Evolutionary conservation across 805 yeast species (phyloP).

Genomic region (Vanderwaltozyma polyspora): DNA sequence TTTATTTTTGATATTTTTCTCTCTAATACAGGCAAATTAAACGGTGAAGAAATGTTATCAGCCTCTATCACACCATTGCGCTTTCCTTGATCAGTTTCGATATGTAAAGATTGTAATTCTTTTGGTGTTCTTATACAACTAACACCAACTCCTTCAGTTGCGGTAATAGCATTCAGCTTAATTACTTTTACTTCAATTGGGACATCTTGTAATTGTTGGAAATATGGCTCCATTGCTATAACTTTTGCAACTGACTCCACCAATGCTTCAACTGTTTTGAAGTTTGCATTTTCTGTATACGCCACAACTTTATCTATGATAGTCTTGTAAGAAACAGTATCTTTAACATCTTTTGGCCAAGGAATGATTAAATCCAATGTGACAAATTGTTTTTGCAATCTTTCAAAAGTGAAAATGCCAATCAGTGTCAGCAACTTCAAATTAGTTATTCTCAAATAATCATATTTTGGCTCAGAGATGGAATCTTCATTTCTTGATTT

Average conservation of each 20-base stretch:
- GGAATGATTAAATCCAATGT: slow-evolving; percentile 43
- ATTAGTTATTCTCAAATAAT: slow-evolving; percentile 33
- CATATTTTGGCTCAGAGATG: slow-evolving; percentile 5
- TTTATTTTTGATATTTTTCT: slow-evolving; percentile 5
- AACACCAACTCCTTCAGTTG: slow-evolving; percentile 86
- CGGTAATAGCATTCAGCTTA: slow-evolving; percentile 82
- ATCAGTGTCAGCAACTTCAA: slow-evolving; percentile 63
- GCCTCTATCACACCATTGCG: neutral
- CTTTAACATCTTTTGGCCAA: slow-evolving; percentile 19
- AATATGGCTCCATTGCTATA: slow-evolving; percentile 33
- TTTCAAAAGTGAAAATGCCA: slow-evolving; percentile 88
- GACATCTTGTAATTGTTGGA: slow-evolving; percentile 29
- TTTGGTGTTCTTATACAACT: slow-evolving; percentile 41
- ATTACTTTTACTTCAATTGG: slow-evolving; percentile 49
- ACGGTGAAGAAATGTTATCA: slow-evolving; percentile 13
- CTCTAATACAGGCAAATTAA: slow-evolving; percentile 28
- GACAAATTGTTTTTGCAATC: slow-evolving; percentile 71
- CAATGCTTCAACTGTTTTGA: slow-evolving; percentile 88
- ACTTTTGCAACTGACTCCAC: slow-evolving; percentile 60
- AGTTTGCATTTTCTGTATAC: slow-evolving; percentile 68
- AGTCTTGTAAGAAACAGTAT: slow-evolving; percentile 21
- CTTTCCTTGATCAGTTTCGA: neutral
- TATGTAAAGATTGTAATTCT: slow-evolving; percentile 24
- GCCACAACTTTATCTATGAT: slow-evolving; percentile 39
- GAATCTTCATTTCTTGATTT: slow-evolving; percentile 1